Evolutionary conservation across 202 grass and related monocot genomes (phyloP), one percentile per base, ranked within the genome.

Genomic region (Miscanthus sacchariflorus): DNA sequence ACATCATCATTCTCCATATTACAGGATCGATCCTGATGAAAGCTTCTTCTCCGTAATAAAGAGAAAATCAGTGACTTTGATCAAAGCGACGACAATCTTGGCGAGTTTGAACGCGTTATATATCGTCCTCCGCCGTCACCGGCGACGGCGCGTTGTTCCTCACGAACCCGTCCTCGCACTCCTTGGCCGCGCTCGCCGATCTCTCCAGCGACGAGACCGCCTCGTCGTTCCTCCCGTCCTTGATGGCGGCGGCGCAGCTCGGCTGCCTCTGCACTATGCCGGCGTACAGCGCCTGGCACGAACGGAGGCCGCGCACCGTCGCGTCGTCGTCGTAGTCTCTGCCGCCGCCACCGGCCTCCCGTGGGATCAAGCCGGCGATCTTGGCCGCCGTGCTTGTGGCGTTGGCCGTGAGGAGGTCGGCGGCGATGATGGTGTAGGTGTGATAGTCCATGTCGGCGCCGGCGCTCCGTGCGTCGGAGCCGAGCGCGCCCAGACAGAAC

Each of bases 341-440:
- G 23, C 23, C 18, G 0, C 40, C 21, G 35, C 35, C 35, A 4
- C 35, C 3, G 35, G 2, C 3, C 35, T 4, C 3, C 4, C 10
- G 9, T 12, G 46, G 30, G 56, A 90, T 64, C 9, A 90, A 19
- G 61, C 19, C 35, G 27, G 15, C 38, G 71, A 90, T 82, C 78
- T 71, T 90, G 71, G 48, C 12, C 19, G 7, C 3, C 10, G 88
- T 90, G 78, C 14, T 64, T 25, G 72, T 86, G 78, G 72, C 78
- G 83, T 90, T 90, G 27, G 11, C 12, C 15, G 63, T 36, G 48
- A 85, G 69, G 39, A 90, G 83, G 39, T 44, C 48, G 46, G 14
- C 77, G 39, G 78, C 78, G 71, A 69, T 24, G 48, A 3, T 27
- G 8, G 70, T 44, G 23, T 59, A 46, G 30, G 23, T 25, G 59